A percentile compares a stretch with the other conserved stretches of the same genome.
Evolutionary conservation across 2,329 filamentous ascomycete species (phyloP).

Genomic region (Dactylellina leptospora): DNA sequence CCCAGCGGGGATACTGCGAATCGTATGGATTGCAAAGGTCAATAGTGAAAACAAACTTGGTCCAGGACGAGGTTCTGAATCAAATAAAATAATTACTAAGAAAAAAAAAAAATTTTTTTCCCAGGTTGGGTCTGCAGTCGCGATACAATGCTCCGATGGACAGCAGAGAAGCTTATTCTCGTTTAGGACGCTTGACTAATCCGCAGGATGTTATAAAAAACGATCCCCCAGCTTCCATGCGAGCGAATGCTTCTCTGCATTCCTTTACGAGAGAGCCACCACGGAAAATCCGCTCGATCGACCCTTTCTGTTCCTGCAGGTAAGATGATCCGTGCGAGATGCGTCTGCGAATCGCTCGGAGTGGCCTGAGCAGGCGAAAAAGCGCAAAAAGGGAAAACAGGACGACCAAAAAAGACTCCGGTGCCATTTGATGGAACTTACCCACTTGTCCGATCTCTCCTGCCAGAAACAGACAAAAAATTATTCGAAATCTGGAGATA

Average conservation of each 20-base stretch:
- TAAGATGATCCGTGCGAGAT: slow-evolving; percentile 23
- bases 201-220: too few species aligned
- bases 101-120: slow-evolving; percentile 15
- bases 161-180: slow-evolving; percentile 41
- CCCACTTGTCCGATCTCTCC: slow-evolving; percentile 4
- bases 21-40: not conserved
- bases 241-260: too few species aligned
- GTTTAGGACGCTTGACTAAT: slow-evolving; percentile 8
- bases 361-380: slow-evolving; percentile 19
- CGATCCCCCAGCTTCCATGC: too few species aligned
- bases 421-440: slow-evolving; percentile 17
- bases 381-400: slow-evolving; percentile 20
- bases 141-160: too few species aligned
- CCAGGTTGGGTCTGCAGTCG: too few species aligned
- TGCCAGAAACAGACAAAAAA: slow-evolving; percentile 8
- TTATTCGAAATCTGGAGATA: not conserved
- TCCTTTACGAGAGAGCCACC: too few species aligned
- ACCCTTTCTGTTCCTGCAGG: slow-evolving; percentile 40
- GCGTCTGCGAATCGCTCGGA: not conserved
- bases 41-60: slow-evolving; percentile 9
- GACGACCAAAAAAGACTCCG: slow-evolving; percentile 24
- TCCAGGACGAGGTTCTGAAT: slow-evolving; percentile 3
- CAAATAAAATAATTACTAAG: slow-evolving; percentile 2
- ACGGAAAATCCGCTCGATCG: slow-evolving; percentile 10
- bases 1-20: slow-evolving; percentile 4